Percentiles rank a stretch among this genome's conserved stretches.
Evolutionary conservation across 768 basidiomycete species (phyloP).

Genomic region (Mycena indigotica): DNA sequence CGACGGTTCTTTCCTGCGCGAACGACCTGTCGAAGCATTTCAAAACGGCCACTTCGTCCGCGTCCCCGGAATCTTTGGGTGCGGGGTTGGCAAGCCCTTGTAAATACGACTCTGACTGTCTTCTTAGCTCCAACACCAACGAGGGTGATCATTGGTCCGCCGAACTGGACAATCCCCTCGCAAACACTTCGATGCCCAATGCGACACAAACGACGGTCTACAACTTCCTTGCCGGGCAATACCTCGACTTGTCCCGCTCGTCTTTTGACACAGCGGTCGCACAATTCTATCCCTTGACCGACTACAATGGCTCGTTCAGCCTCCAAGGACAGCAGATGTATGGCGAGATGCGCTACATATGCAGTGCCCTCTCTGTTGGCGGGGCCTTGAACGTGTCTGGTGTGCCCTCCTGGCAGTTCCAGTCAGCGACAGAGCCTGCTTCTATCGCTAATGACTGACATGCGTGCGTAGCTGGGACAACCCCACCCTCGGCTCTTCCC

Average conservation of each 20-base stretch:
- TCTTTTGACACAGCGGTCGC: conserved; percentile 35
- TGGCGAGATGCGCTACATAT: conserved; percentile 48
- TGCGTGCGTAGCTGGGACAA: conserved; percentile 38
- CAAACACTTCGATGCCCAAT: conserved; percentile 41
- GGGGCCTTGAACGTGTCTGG: conserved; percentile 27
- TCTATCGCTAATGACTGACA: background rate
- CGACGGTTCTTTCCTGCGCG: background rate
- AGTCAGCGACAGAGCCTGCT: conserved; percentile 27
- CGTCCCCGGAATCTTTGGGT: background rate
- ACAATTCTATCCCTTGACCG: conserved; percentile 36
- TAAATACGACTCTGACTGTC: background rate
- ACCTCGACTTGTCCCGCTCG: conserved; percentile 28
- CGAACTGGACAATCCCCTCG: conserved; percentile 33
- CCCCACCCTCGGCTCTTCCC: conserved; percentile 39
- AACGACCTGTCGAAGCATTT: background rate
- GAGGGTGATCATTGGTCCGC: conserved; percentile 47
- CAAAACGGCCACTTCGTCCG: background rate
- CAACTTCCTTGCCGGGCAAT: conserved; percentile 46
- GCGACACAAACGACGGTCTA: conserved; percentile 43
- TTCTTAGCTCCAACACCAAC: conserved; percentile 40
- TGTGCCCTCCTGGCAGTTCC: conserved; percentile 36
- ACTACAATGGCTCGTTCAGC: conserved; percentile 37
- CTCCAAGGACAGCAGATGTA: conserved; percentile 49
- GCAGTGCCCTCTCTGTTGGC: conserved; percentile 40
- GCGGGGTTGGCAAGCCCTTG: background rate